Evolutionary conservation across 306 rosid species (phyloP), one percentile per base, ranked within the genome.

Genomic region (Notholithocarpus densiflorus): DNA sequence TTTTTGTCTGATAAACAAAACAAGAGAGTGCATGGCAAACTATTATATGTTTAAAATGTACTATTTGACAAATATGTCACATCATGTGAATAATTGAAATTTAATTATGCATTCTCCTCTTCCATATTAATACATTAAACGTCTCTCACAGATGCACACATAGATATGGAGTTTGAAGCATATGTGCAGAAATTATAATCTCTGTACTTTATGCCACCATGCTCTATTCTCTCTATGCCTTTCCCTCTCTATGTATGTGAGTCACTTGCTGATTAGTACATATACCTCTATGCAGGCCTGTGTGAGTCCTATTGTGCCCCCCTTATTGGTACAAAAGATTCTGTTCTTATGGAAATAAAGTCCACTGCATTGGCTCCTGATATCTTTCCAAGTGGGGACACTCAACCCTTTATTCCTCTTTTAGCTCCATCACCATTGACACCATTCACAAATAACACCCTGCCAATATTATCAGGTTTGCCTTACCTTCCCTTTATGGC

Each of bases 381-480:
- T 73, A 72, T 82, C 75, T 56, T 89, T 53, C 82, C 92, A 45
- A 76, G 68, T 65, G 52, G 45, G 55, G 80, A 85, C 62, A 82
- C 88, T 53, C 80, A 80, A 31, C 92, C 95, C 43, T 86, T 87
- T 82, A 81, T 89, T 86, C 95, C 92, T 54, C 69, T 80, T 32
- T 34, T 90, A 81, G 85, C 88, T 59, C 92, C 89, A 75, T 88
- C 92, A 34, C 91, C 87, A 8, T 74, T 89, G 89, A 81, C 51
- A 23, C 84, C 92, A 43, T 85, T 90, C 82, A 78, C 84, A 62
- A 84, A 85, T 76, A 53, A 37, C 69, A 85, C 82, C 21, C 15
- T 75, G 54, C 89, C 88, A 2, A 77, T 56, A 51, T 84, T 89
- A 68, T 90, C 91, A 82, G 92, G 92, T 89, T 68, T 34, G 26